Evolutionary conservation across 2,329 filamentous ascomycete genomes (phyloP).

Genomic region (Tothia fuscella): DNA sequence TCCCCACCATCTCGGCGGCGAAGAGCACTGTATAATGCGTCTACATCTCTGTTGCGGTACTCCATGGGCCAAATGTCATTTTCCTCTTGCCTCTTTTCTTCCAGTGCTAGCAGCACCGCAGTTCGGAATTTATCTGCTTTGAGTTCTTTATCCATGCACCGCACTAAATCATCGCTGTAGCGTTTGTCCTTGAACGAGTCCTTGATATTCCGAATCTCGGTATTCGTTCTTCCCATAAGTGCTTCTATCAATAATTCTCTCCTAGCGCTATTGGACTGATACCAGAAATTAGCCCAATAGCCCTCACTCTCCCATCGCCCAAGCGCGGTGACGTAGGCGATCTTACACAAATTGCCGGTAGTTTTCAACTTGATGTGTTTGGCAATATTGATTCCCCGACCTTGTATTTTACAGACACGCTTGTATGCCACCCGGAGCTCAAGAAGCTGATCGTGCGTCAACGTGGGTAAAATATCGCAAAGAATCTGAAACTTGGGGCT

Average conservation of each 20-base stretch:
- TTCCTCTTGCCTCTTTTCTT: constrained; percentile 76
- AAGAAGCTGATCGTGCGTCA: constrained; percentile 80
- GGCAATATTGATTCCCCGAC: constrained; percentile 70
- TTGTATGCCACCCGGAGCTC: constrained; percentile 86
- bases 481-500: constrained; percentile 55
- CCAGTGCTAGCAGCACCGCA: constrained; percentile 71
- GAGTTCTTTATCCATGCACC: constrained; percentile 85
- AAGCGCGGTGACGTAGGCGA: constrained; percentile 78
- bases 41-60: constrained; percentile 50
- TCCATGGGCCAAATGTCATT: constrained; percentile 49
- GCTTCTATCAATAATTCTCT: constrained; percentile 86
- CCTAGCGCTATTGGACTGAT: constrained; percentile 73
- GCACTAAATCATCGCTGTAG: constrained; percentile 66
- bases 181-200: constrained; percentile 83
- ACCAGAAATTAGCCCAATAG: constrained; percentile 98
- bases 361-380: constrained; percentile 80
- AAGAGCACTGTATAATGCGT: constrained; percentile 57
- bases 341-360: constrained; percentile 71
- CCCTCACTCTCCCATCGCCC: constrained; percentile 87
- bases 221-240: constrained; percentile 79
- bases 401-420: constrained; percentile 69
- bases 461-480: constrained; percentile 69
- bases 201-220: constrained; percentile 81
- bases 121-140: constrained; percentile 94
- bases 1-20: constrained; percentile 69